Conservation (phyloP, 2,329 filamentous ascomycete genomes). For the Nothomitra cinnamomea region DNA sequence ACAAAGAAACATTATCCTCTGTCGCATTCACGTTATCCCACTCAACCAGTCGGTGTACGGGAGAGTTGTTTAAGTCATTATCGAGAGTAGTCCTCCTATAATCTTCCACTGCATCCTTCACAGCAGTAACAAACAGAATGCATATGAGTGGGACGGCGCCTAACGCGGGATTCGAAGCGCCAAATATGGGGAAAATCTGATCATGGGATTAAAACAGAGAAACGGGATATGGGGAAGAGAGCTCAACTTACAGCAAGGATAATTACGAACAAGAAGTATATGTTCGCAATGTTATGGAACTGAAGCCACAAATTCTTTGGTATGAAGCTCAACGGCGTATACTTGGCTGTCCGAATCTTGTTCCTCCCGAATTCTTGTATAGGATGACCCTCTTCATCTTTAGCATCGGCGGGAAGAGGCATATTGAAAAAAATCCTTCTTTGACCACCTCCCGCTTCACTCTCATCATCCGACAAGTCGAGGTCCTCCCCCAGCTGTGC, state of each 20-base stretch:
- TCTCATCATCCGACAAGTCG: constrained; percentile 12
- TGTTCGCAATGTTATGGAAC: constrained; percentile 96
- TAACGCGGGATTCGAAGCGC: constrained; percentile 74
- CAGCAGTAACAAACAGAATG: constrained; percentile 70
- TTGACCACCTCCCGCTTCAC: constrained; percentile 21
- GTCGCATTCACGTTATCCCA: constrained; percentile 90
- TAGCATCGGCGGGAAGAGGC: constrained; percentile 54
- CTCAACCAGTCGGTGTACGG: constrained; percentile 72
- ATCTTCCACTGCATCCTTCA: constrained; percentile 94
- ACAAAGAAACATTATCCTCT: constrained; percentile 68
- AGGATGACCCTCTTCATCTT: constrained; percentile 69
- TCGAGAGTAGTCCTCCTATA: constrained; percentile 83
- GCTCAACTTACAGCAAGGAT: constrained; percentile 66
- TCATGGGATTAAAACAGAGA: constrained; percentile 14
- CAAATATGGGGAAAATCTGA: constrained; percentile 93
- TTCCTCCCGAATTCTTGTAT: constrained; percentile 60
- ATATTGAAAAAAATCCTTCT: constrained; percentile 72
- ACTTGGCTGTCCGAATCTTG: constrained; percentile 96
- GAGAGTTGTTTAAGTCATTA: constrained; percentile 88
- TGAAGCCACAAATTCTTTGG: constrained; percentile 97
- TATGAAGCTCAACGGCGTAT: constrained; percentile 85
- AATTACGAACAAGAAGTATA: constrained; percentile 94
- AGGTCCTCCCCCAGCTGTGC: constrained; percentile 4
- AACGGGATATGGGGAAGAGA: constrained; percentile 1
- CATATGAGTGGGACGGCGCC: constrained; percentile 85